A percentile compares a stretch with the other conserved stretches of the same genome.
Evolutionary conservation across 208 protist genomes (phyloP).

Genomic region (Sergeia podlipaevii): DNA sequence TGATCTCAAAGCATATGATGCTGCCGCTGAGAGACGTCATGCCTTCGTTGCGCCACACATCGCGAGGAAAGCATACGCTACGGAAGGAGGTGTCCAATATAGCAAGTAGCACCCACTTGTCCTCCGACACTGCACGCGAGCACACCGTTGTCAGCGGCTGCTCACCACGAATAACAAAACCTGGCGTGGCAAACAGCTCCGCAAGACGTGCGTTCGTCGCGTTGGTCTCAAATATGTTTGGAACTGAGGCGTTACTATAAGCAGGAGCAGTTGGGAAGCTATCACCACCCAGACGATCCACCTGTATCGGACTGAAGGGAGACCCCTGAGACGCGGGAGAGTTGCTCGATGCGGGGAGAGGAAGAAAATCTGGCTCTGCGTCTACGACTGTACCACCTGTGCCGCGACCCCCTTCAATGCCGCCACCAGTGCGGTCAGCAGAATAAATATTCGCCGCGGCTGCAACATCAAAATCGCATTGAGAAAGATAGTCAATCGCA

Average conservation of each 20-base stretch:
- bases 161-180: constrained; percentile 38
- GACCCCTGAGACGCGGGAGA: background rate
- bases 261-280: constrained; percentile 5
- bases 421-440: background rate
- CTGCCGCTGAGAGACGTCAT: constrained; percentile 29
- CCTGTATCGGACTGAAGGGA: background rate
- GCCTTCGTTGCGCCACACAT: constrained; percentile 56
- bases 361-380: too few relatives aligned
- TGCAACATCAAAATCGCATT: constrained; percentile 51
- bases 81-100: constrained; percentile 48
- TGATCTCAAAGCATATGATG: constrained; percentile 55
- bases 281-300: constrained; percentile 1
- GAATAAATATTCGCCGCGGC: constrained; percentile 37
- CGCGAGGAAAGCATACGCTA: constrained; percentile 59
- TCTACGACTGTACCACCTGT: too few relatives aligned
- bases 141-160: constrained; percentile 40
- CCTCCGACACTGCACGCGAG: constrained; percentile 14
- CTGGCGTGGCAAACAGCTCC: constrained; percentile 33
- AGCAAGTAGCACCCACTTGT: constrained; percentile 67
- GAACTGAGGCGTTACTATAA: background rate
- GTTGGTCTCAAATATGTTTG: background rate
- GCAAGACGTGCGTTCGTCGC: constrained; percentile 14
- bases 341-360: too few relatives aligned
- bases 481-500: constrained; percentile 52
- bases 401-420: too few relatives aligned